These are phyloP conservation scores for Lepraria neglecta DNA, from an alignment of 495 filamentous ascomycete genomes.

Conservation along the genomic window DNA sequence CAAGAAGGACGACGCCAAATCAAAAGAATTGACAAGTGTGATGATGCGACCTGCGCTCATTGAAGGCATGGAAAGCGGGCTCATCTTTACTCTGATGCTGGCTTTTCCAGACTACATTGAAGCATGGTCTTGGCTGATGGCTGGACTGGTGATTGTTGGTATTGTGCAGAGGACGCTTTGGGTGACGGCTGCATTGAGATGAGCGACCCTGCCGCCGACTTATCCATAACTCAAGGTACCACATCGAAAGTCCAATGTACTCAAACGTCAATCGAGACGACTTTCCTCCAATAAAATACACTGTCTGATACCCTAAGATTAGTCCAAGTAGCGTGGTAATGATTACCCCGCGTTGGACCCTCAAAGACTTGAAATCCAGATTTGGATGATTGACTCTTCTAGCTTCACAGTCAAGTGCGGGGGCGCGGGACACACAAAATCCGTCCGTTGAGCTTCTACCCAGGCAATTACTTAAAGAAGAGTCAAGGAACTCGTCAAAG, in stretches of 20 bases:
- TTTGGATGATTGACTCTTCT: background rate
- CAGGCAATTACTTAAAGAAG: too few species aligned
- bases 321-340: background rate
- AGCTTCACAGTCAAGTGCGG: background rate
- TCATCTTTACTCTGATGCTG: conserved; percentile 35
- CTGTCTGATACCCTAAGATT: background rate
- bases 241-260: too few species aligned
- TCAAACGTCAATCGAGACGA: background rate
- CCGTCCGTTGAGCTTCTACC: too few species aligned
- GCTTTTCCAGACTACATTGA: conserved; percentile 22
- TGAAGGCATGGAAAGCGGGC: conserved; percentile 33
- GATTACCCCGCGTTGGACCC: conserved; percentile 3
- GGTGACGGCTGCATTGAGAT: conserved; percentile 12
- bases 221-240: too few species aligned
- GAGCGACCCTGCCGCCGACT: background rate
- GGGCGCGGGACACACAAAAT: too few species aligned
- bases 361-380: background rate
- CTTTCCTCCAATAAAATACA: background rate
- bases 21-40: conserved; percentile 35
- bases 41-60: conserved; percentile 35
- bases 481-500: too few species aligned
- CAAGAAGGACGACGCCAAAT: conserved; percentile 18
- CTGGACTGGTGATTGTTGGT: conserved; percentile 24
- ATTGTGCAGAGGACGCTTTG: conserved; percentile 26
- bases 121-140: conserved; percentile 26